phyloP scores from a whole-genome alignment of 495 filamentous ascomycete genomes.

The Talaromyces stipitatus region DNA sequence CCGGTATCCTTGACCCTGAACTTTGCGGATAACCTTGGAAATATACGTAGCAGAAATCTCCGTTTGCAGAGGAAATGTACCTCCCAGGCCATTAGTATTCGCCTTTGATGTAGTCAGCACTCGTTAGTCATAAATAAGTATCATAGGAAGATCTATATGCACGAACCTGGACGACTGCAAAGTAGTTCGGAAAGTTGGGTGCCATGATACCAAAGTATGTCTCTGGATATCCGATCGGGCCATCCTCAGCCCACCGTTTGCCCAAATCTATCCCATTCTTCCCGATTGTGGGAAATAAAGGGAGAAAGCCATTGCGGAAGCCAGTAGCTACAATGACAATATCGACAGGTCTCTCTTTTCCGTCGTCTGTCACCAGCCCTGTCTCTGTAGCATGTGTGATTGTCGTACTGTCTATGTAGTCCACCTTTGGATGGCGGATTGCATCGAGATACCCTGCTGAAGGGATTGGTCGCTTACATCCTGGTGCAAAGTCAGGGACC shows the following conservation, averaged over 20 bases:
- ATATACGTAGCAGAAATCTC: neutral
- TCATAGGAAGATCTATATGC: neutral
- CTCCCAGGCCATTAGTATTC: neutral
- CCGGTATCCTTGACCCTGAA: neutral
- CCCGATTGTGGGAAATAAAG: constrained; percentile 10
- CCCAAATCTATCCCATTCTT: constrained; percentile 6
- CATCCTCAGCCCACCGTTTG: constrained; percentile 5
- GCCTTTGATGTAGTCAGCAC: neutral
- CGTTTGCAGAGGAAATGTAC: neutral
- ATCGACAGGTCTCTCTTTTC: constrained; percentile 7
- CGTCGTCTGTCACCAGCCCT: constrained; percentile 5
- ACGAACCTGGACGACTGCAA: neutral
- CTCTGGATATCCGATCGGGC: neutral
- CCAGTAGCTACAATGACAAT: constrained; percentile 12
- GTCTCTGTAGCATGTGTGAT: constrained; percentile 6
- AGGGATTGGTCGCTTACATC: constrained; percentile 13
- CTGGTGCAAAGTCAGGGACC: constrained; percentile 10
- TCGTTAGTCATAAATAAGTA: neutral
- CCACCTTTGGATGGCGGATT: constrained; percentile 9
- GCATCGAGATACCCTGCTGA: constrained; percentile 12
- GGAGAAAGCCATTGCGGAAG: constrained; percentile 9
- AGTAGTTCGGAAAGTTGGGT: neutral
- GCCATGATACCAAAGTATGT: constrained; percentile 3
- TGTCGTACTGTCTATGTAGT: constrained; percentile 5
- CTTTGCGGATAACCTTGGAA: constrained; percentile 1